Conservation (phyloP, 805 yeast genomes). For the Cyberlindnera subsufficiens region DNA sequence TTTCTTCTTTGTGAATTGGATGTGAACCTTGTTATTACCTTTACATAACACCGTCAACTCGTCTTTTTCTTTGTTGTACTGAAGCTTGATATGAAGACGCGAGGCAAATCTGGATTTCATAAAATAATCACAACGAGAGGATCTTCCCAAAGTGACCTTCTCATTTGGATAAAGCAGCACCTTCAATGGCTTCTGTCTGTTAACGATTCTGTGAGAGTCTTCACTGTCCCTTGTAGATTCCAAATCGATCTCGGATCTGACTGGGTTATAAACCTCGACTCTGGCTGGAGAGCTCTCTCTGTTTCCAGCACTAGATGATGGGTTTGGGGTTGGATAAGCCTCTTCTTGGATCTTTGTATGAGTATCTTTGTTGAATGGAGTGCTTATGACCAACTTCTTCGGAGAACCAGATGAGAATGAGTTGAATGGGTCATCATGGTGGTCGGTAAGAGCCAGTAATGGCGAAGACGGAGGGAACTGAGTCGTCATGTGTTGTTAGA, state of each 20-base stretch:
- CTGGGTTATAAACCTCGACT: constrained; percentile 2
- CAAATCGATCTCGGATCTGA: constrained; percentile 1
- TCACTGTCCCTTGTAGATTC: neutral
- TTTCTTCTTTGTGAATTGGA: constrained; percentile 50
- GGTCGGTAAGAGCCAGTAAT: constrained; percentile 19
- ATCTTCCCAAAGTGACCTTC: constrained; percentile 40
- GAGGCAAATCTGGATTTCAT: constrained; percentile 54
- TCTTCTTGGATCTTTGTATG: constrained; percentile 12
- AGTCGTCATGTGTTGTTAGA: constrained; percentile 3
- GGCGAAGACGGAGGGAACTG: constrained; percentile 37
- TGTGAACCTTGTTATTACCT: constrained; percentile 77
- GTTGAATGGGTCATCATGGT: constrained; percentile 14
- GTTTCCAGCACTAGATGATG: constrained; percentile 49
- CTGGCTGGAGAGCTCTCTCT: constrained; percentile 28
- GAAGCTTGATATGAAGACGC: constrained; percentile 54
- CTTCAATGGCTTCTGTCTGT: constrained; percentile 7
- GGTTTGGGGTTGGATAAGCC: constrained; percentile 67
- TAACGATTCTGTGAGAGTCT: constrained; percentile 1
- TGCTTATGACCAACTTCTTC: constrained; percentile 16
- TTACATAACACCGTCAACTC: constrained; percentile 56
- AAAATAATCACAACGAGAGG: constrained; percentile 48
- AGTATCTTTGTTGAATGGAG: constrained; percentile 16
- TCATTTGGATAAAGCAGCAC: constrained; percentile 17
- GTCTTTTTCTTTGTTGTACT: constrained; percentile 35
- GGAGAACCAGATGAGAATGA: constrained; percentile 3